Percentiles rank a stretch among this genome's conserved stretches.
phyloP scores from a whole-genome alignment of 805 yeast species.

The Lipomyces anomalus region DNA sequence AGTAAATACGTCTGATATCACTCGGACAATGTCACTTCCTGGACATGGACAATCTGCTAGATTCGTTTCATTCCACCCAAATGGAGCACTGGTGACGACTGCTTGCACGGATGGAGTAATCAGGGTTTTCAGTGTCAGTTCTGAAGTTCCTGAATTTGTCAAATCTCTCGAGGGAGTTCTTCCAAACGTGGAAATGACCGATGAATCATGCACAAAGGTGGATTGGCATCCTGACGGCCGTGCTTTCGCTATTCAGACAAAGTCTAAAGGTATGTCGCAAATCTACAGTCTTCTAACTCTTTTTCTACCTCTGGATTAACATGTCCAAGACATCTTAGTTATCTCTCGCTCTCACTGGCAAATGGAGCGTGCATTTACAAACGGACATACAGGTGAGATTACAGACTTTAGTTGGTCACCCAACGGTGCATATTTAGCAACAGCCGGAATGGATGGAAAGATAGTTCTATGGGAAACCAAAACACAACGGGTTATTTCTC shows the following conservation, averaged over 20 bases:
- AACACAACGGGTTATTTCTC: constrained; percentile 32
- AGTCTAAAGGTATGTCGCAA: constrained; percentile 37
- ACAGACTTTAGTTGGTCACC: constrained; percentile 58
- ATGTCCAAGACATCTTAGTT: constrained; percentile 26
- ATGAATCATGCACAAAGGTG: constrained; percentile 47
- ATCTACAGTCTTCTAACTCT: constrained; percentile 1
- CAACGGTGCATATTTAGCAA: constrained; percentile 55
- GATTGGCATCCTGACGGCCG: constrained; percentile 72
- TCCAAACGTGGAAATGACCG: constrained; percentile 34
- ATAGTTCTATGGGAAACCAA: constrained; percentile 53
- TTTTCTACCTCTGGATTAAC: neutral
- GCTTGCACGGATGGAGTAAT: constrained; percentile 34
- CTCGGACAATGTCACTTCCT: constrained; percentile 40
- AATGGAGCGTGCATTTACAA: constrained; percentile 22
- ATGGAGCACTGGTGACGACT: constrained; percentile 29
- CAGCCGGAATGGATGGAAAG: constrained; percentile 47
- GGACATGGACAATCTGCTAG: constrained; percentile 42
- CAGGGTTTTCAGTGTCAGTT: constrained; percentile 29
- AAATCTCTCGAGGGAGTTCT: constrained; percentile 28
- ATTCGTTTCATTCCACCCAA: constrained; percentile 41
- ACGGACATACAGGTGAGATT: constrained; percentile 33
- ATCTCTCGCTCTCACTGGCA: constrained; percentile 28
- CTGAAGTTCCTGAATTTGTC: constrained; percentile 25
- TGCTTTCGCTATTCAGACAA: constrained; percentile 60
- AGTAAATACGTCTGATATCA: constrained; percentile 32